Conservation (phyloP, 2,329 filamentous ascomycete species). For the Aureobasidium pullulans region DNA sequence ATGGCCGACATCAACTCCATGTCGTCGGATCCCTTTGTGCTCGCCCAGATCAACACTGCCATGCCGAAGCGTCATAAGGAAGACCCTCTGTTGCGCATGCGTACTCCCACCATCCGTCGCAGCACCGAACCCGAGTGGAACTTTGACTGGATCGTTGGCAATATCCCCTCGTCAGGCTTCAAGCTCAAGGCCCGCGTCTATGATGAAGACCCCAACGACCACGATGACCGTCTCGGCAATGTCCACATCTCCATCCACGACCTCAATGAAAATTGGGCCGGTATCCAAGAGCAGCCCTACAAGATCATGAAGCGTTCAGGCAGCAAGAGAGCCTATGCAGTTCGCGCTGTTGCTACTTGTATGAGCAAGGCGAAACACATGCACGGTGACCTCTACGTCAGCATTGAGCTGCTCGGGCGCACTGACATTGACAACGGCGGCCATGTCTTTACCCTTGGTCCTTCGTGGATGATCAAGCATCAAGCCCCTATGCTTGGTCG, state of each 20-base stretch:
- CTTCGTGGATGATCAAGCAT: conserved; percentile 71
- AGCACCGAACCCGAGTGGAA: conserved; percentile 75
- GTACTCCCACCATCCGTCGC: conserved; percentile 68
- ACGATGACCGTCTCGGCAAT: conserved; percentile 82
- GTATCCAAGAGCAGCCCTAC: conserved; percentile 58
- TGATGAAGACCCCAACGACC: conserved; percentile 81
- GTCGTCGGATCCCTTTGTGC: conserved; percentile 76
- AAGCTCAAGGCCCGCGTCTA: conserved; percentile 77
- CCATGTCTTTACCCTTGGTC: conserved; percentile 71
- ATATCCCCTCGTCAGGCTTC: conserved; percentile 75
- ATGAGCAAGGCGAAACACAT: conserved; percentile 57
- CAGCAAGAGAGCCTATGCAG: conserved; percentile 76
- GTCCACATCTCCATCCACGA: conserved; percentile 60
- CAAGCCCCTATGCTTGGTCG: conserved; percentile 84
- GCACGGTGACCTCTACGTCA: conserved; percentile 63
- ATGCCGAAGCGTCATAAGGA: conserved; percentile 76
- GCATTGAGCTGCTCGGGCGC: conserved; percentile 68
- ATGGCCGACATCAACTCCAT: conserved; percentile 69
- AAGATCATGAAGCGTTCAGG: conserved; percentile 75
- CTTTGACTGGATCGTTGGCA: conserved; percentile 78
- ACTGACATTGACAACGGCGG: conserved; percentile 60
- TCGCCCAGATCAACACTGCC: conserved; percentile 64
- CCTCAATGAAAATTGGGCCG: conserved; percentile 60
- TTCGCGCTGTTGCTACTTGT: conserved; percentile 61
- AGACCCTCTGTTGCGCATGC: conserved; percentile 65